Evolutionary conservation across 805 yeast species (phyloP).

Genomic region (Candida koratica): DNA sequence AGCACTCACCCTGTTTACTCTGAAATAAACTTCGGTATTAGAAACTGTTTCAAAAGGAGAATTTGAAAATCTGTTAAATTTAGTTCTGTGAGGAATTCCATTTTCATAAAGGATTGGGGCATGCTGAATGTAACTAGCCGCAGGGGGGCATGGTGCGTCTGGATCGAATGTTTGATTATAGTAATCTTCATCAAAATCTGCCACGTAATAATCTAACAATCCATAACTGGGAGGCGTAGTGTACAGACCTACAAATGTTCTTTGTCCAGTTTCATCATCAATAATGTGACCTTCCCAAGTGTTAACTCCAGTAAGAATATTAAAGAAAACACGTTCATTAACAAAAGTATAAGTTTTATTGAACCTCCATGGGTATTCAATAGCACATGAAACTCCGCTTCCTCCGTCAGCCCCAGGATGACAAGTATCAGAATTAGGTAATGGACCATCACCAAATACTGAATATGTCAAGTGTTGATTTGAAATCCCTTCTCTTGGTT

Average conservation of each 20-base stretch:
- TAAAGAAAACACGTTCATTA: slow-evolving; percentile 1
- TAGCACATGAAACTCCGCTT: slow-evolving; percentile 11
- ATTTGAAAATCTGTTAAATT: neutral
- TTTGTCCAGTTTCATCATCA: slow-evolving; percentile 12
- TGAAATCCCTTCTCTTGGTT: slow-evolving; percentile 10
- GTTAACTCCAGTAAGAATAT: slow-evolving; percentile 2
- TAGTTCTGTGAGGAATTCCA: slow-evolving; percentile 1
- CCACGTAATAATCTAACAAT: neutral
- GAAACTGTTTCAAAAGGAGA: neutral
- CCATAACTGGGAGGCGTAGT: slow-evolving; percentile 12
- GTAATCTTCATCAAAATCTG: slow-evolving; percentile 11
- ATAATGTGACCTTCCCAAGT: slow-evolving; percentile 14
- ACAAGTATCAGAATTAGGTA: slow-evolving; percentile 7
- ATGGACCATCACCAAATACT: slow-evolving; percentile 13
- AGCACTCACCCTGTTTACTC: neutral
- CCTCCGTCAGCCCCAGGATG: slow-evolving; percentile 14
- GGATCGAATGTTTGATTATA: neutral
- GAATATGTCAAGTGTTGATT: slow-evolving; percentile 13
- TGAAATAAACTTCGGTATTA: neutral
- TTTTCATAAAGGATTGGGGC: slow-evolving; percentile 7
- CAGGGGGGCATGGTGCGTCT: slow-evolving; percentile 5
- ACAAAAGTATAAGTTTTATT: slow-evolving; percentile 13
- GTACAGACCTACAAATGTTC: slow-evolving; percentile 7
- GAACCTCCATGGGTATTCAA: slow-evolving; percentile 12
- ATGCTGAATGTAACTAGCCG: slow-evolving; percentile 9